Conservation (phyloP, 805 yeast genomes). For the Barnettozyma sucrosica region DNA sequence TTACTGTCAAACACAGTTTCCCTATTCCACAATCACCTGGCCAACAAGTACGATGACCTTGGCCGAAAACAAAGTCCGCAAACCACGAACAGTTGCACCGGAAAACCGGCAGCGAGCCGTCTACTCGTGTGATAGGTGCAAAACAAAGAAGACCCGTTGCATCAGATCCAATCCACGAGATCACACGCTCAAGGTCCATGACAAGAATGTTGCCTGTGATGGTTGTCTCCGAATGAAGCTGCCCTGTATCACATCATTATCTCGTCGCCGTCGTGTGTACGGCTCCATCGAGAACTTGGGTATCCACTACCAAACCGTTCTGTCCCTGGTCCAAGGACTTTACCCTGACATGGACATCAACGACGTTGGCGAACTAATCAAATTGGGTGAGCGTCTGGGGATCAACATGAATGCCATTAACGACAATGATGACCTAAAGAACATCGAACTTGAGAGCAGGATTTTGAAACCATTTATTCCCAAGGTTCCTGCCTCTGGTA, state of each 20-base stretch:
- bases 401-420: conserved; percentile 14
- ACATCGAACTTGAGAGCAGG: conserved; percentile 18
- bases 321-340: conserved; percentile 33
- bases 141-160: conserved; percentile 38
- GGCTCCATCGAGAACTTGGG: conserved; percentile 39
- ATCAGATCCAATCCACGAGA: conserved; percentile 29
- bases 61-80: conserved; percentile 13
- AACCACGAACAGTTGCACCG: conserved; percentile 33
- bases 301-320: conserved; percentile 37
- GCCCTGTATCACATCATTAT: conserved; percentile 36
- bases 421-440: conserved; percentile 11
- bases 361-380: conserved; percentile 36
- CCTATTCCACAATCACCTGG: not conserved
- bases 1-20: not conserved
- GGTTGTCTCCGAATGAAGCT: conserved; percentile 34
- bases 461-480: conserved; percentile 21
- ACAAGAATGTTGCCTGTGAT: conserved; percentile 35
- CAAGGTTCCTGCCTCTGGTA: conserved; percentile 3
- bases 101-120: conserved; percentile 37
- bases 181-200: conserved; percentile 23
- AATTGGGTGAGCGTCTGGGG: conserved; percentile 21
- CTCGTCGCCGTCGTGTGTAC: conserved; percentile 36
- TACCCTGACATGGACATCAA: conserved; percentile 41
- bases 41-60: not conserved
- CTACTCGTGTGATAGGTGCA: conserved; percentile 42